A percentile compares a stretch with the other conserved stretches of the same genome.
phyloP scores from a whole-genome alignment of 2,329 filamentous ascomycete genomes.

The Trichophyton verrucosum region DNA sequence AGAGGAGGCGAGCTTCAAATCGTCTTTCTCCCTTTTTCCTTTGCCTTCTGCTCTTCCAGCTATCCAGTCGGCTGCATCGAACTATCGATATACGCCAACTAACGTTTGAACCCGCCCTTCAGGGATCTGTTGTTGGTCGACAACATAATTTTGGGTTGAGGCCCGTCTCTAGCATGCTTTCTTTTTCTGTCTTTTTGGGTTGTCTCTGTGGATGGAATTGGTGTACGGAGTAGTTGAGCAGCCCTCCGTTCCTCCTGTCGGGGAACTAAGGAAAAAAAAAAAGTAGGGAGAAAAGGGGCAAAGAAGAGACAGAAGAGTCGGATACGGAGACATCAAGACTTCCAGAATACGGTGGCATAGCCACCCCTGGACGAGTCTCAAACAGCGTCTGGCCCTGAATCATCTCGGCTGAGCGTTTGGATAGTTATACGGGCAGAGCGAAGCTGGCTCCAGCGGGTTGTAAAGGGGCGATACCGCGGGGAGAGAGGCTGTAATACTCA shows the following conservation, averaged over 20 bases:
- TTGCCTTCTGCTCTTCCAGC: background rate
- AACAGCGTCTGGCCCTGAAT: background rate
- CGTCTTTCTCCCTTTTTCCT: background rate
- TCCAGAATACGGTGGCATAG: background rate
- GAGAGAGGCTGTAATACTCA: background rate
- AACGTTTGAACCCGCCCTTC: background rate
- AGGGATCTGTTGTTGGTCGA: background rate
- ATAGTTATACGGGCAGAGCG: background rate
- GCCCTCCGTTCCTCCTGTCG: background rate
- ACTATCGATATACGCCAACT: conserved; percentile 1
- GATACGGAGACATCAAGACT: background rate
- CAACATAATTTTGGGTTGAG: conserved; percentile 1
- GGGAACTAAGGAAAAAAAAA: background rate
- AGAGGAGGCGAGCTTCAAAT: background rate
- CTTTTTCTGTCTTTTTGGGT: background rate
- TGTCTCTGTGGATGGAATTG: background rate
- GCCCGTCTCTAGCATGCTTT: background rate
- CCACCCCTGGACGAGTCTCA: background rate
- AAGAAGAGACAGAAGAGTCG: background rate
- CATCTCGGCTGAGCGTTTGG: background rate
- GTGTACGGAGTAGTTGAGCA: background rate
- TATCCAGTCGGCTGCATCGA: background rate
- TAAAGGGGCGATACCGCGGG: background rate
- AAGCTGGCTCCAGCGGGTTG: background rate
- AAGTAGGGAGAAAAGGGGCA: conserved; percentile 1